Evolutionary conservation across 305 asterid species (phyloP).

Genomic region (Fraxinus ornus): DNA sequence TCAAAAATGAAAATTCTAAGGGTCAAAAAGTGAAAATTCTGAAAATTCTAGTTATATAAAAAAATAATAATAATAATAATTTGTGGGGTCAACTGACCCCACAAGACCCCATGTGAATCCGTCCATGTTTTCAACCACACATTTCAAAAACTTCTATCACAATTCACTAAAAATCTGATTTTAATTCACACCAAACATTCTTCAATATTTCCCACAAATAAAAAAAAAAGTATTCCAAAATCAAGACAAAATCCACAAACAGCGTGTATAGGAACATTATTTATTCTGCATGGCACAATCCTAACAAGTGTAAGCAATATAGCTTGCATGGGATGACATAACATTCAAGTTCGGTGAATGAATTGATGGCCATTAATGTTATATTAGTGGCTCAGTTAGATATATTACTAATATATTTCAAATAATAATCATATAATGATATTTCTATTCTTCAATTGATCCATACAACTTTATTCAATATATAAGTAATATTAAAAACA

Average conservation of each 20-base stretch:
- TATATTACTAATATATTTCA: background rate
- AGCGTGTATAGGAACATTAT: background rate
- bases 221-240: no score
- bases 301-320: conserved; percentile 37
- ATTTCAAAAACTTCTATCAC: no score
- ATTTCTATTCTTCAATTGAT: background rate
- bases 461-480: no score
- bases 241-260: background rate
- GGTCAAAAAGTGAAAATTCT: no score
- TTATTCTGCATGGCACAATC: conserved; percentile 2
- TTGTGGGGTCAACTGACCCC: no score
- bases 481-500: no score
- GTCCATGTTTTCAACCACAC: no score
- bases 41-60: no score
- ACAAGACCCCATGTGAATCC: no score
- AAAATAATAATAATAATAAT: no score
- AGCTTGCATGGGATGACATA: conserved; percentile 34
- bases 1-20: no score
- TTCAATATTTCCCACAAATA: background rate
- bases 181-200: background rate
- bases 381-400: background rate
- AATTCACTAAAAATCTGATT: no score
- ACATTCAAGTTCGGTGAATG: conserved; percentile 21
- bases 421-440: background rate
- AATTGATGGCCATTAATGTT: background rate